These are phyloP conservation scores for Murraya paniculata DNA, from an alignment of 345 rosid genomes.

Conservation along the genomic window DNA sequence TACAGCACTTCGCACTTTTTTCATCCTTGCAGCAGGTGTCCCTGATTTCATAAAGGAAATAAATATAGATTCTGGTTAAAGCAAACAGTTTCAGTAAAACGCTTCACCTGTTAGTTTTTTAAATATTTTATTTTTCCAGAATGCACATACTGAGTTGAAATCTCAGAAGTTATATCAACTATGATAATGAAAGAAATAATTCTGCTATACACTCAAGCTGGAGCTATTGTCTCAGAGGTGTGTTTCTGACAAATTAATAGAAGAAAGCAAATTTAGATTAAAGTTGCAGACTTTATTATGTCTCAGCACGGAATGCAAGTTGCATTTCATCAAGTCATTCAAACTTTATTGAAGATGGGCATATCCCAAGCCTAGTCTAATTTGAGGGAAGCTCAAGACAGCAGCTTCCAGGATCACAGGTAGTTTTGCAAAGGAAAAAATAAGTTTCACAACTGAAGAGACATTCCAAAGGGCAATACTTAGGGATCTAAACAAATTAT, in stretches of 20 bases:
- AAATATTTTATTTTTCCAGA: too few species aligned
- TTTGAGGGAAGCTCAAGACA: background rate
- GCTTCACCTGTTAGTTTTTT: background rate
- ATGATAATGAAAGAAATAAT: background rate
- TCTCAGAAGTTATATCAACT: background rate
- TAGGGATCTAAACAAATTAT: background rate
- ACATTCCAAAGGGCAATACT: background rate
- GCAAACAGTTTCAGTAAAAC: background rate
- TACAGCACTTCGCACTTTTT: constrained; percentile 74
- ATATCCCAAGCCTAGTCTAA: background rate
- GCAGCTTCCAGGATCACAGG: background rate
- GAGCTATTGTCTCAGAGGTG: background rate
- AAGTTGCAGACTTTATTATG: background rate
- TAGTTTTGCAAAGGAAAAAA: background rate
- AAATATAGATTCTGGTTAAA: background rate
- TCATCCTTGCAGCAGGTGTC: constrained; percentile 98
- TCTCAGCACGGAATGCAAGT: background rate
- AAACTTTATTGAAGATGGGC: background rate
- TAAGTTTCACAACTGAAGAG: background rate
- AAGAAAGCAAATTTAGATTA: background rate
- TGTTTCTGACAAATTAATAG: background rate
- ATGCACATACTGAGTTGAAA: background rate
- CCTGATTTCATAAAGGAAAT: constrained; percentile 41
- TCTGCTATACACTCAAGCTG: background rate
- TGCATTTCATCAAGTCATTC: background rate